Base-by-base conservation (phyloP, 208 protist species). In the Lotmaria passim region DNA sequence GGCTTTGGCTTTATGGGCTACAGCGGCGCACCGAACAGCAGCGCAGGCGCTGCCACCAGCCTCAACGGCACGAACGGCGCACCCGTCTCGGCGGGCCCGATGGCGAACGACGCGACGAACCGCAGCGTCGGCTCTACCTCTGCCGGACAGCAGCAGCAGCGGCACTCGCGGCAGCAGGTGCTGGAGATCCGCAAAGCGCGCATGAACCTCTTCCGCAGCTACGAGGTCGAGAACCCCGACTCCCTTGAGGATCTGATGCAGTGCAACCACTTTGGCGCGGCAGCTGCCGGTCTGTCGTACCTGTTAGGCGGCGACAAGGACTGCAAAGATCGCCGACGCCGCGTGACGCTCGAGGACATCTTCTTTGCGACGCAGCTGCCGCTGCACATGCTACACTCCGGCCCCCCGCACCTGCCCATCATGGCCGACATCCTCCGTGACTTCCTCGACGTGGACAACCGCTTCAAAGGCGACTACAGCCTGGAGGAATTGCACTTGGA, bases 361-460 rank as follows among this genome's bases (percentile, higher is more conserved):
- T 96, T 96, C 78, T 96, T 96, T 59, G 84, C 89, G 6, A 85
- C 87, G n/a, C 91, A 96, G 71, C 80, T 92, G 23, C 91, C 91
- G 12, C 81, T 96, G 15, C 87, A 95, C 75, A 87, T 90, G 67
- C 79, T 94, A 31, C 82, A 94, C 74, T 83, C 81, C 36, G 86
- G 87, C 51, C 78, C 84, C 8, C 85, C 87, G 15, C 76, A 83
- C 17, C 66, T 96, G 11, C 79, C 88, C 33, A 83, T 91, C 36
- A 86, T 95, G 81, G 75, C 73, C 38, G 91, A 91, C 65, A 89
- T 96, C 59, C 64, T 94, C 50, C 85, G 87, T 30, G 91, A 96
- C 53, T 96, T 96, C 63, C 75, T 96, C 61, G 89, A 92, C 69
- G 85, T 93, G 0, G 91, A 96, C 65, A 94, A 93, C 69, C 89